Conservation (phyloP, 2,329 filamentous ascomycete species). For the Trichoderma brevicompactum region DNA sequence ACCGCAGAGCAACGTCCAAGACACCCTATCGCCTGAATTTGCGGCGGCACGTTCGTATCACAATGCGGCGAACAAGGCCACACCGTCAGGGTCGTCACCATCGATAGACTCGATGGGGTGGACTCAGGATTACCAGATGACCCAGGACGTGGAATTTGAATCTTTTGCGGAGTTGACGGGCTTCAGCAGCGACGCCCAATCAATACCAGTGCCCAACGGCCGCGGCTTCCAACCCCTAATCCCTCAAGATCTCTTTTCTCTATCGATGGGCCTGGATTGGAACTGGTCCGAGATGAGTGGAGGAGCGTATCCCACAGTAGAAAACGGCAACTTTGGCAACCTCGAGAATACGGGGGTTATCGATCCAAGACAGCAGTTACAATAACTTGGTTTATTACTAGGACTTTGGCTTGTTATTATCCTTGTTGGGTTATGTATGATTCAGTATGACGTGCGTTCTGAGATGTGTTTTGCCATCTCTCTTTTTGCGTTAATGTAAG, state of each 20-base stretch:
- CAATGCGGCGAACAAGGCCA: slow-evolving; percentile 34
- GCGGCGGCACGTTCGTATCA: slow-evolving; percentile 36
- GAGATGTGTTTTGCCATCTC: background rate
- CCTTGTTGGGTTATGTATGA: background rate
- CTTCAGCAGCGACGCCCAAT: slow-evolving; percentile 47
- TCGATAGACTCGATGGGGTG: slow-evolving; percentile 51
- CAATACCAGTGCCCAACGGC: slow-evolving; percentile 40
- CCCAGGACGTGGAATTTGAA: slow-evolving; percentile 50
- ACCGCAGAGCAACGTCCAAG: slow-evolving; percentile 28
- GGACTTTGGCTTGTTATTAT: background rate
- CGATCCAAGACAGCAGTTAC: background rate
- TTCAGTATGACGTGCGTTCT: background rate
- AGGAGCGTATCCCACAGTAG: slow-evolving; percentile 66
- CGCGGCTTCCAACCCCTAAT: slow-evolving; percentile 77
- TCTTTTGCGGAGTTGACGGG: slow-evolving; percentile 47
- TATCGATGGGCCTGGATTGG: slow-evolving; percentile 97
- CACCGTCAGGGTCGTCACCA: slow-evolving; percentile 45
- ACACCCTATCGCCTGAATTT: slow-evolving; percentile 39
- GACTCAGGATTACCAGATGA: slow-evolving; percentile 52
- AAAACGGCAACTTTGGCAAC: slow-evolving; percentile 59
- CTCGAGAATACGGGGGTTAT: slow-evolving; percentile 17
- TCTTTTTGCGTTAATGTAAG: background rate
- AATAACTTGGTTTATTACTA: background rate
- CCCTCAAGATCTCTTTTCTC: slow-evolving; percentile 90
- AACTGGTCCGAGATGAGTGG: slow-evolving; percentile 72